Evolutionary conservation across 2,329 filamentous ascomycete species (phyloP).

Genomic region (Exophiala spinifera): DNA sequence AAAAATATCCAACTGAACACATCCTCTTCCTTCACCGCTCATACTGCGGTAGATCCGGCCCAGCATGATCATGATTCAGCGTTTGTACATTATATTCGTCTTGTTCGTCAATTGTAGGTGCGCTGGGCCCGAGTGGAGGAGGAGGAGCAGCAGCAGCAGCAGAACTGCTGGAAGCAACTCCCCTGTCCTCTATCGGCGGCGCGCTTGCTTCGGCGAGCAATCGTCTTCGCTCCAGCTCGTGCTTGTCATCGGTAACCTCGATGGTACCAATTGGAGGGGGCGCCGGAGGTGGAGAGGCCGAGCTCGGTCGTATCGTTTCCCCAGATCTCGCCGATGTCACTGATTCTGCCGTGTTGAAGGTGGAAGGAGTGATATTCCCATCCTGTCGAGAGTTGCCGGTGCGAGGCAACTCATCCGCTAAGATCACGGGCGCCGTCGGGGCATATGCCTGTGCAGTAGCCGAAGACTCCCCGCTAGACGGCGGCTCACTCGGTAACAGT

Average conservation of each 20-base stretch:
- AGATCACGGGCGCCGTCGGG: constrained; percentile 46
- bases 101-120: constrained; percentile 58
- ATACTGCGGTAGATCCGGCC: constrained; percentile 45
- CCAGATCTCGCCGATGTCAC: constrained; percentile 32
- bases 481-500: constrained; percentile 76
- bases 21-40: constrained; percentile 35
- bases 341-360: constrained; percentile 20
- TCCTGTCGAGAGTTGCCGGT: constrained; percentile 40
- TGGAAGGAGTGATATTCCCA: constrained; percentile 25
- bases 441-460: constrained; percentile 33
- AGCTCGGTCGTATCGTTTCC: constrained; percentile 31
- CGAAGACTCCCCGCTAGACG: constrained; percentile 51
- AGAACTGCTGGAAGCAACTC: constrained; percentile 23
- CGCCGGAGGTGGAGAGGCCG: constrained; percentile 20
- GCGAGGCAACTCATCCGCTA: constrained; percentile 37
- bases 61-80: constrained; percentile 37
- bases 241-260: constrained; percentile 65
- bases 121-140: constrained; percentile 39
- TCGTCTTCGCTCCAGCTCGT: constrained; percentile 67
- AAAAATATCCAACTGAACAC: constrained; percentile 1
- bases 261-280: constrained; percentile 39
- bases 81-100: constrained; percentile 48
- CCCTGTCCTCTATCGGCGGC: constrained; percentile 41
- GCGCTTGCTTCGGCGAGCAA: constrained; percentile 64
- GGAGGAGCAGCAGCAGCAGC: not conserved